phyloP scores from a whole-genome alignment of 2,329 filamentous ascomycete species.

The Macroventuria anomochaeta region DNA sequence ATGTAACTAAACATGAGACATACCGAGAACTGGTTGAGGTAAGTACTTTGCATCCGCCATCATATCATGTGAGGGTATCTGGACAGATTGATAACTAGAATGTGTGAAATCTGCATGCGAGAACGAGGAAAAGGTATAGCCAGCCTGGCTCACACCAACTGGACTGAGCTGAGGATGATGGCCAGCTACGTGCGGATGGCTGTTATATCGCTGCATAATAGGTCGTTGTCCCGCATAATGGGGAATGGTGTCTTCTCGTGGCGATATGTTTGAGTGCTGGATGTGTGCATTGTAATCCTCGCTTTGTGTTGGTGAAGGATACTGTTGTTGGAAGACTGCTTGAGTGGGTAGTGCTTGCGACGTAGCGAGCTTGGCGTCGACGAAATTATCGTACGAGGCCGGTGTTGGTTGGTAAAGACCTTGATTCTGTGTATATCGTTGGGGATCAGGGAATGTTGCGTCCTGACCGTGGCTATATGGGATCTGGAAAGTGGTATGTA shows the following conservation, averaged over 20 bases:
- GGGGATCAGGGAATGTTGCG: slow-evolving; percentile 25
- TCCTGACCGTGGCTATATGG: slow-evolving; percentile 33
- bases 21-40: slow-evolving; percentile 49
- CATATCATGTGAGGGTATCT: slow-evolving; percentile 47
- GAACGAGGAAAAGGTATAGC: slow-evolving; percentile 24
- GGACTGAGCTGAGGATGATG: slow-evolving; percentile 28
- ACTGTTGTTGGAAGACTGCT: slow-evolving; percentile 34
- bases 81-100: slow-evolving; percentile 40
- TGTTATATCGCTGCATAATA: slow-evolving; percentile 31
- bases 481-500: slow-evolving; percentile 31
- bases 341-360: slow-evolving; percentile 33
- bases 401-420: slow-evolving; percentile 36
- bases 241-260: slow-evolving; percentile 32
- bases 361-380: slow-evolving; percentile 27
- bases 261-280: slow-evolving; percentile 30
- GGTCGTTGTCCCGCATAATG: slow-evolving; percentile 32
- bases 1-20: slow-evolving; percentile 50
- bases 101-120: slow-evolving; percentile 37
- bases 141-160: slow-evolving; percentile 31
- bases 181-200: slow-evolving; percentile 28
- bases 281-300: slow-evolving; percentile 35
- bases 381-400: slow-evolving; percentile 31
- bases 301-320: slow-evolving; percentile 25
- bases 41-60: slow-evolving; percentile 48
- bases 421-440: slow-evolving; percentile 32